Conservation (phyloP, 1,284 basidiomycete genomes). For the Psilocybe mexicana region DNA sequence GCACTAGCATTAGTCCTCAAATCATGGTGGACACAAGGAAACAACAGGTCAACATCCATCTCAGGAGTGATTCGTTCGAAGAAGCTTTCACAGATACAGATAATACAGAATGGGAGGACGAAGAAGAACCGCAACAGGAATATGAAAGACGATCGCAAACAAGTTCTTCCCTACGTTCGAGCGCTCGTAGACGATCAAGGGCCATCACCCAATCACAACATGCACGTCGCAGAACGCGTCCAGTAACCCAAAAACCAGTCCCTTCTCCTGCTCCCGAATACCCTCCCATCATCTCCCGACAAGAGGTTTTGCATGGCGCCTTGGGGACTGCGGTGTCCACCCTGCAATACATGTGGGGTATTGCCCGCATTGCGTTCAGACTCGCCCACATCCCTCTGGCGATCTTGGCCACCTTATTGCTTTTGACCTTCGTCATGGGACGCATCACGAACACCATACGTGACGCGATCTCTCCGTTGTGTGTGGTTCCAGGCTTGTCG, state of each 20-base stretch:
- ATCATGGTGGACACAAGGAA: neutral
- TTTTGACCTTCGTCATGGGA: constrained; percentile 45
- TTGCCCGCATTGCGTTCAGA: constrained; percentile 45
- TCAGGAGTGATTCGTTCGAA: neutral
- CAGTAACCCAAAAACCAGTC: constrained; percentile 5
- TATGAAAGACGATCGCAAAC: neutral
- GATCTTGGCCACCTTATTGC: constrained; percentile 51
- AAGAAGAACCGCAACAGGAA: neutral
- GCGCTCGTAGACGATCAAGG: constrained; percentile 5
- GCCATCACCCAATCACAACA: neutral
- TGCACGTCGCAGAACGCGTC: constrained; percentile 1
- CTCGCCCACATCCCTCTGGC: constrained; percentile 58
- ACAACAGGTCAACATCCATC: neutral
- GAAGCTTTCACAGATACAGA: neutral
- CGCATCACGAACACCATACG: constrained; percentile 43
- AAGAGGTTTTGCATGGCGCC: constrained; percentile 19
- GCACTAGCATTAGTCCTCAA: neutral
- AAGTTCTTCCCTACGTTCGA: neutral
- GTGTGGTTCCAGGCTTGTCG: constrained; percentile 59
- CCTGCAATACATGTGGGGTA: constrained; percentile 43
- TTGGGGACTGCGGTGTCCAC: constrained; percentile 30
- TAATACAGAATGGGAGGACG: constrained; percentile 1
- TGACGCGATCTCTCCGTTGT: constrained; percentile 54
- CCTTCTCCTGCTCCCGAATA: neutral
- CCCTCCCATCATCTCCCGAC: constrained; percentile 12